Evolutionary conservation across 805 yeast species (phyloP).

Genomic region (Myxozyma vanderwaltii): DNA sequence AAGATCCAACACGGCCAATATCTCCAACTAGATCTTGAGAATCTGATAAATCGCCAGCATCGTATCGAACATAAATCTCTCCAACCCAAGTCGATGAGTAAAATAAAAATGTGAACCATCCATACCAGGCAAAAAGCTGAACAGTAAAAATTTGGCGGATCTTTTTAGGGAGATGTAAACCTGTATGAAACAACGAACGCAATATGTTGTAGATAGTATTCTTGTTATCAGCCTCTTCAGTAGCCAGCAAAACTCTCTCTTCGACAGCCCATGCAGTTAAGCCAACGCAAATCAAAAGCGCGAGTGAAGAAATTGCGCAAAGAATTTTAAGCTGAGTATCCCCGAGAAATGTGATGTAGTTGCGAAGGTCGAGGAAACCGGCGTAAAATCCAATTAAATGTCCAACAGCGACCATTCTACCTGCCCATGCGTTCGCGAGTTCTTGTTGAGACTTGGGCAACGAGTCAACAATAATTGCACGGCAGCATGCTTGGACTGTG

Average conservation of each 20-base stretch:
- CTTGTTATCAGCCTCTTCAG: conserved; percentile 11
- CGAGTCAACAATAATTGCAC: conserved; percentile 66
- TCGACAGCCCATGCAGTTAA: conserved; percentile 48
- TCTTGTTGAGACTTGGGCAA: conserved; percentile 60
- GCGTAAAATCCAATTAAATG: conserved; percentile 60
- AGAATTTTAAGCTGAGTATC: conserved; percentile 56
- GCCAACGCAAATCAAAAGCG: conserved; percentile 48
- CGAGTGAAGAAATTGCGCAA: conserved; percentile 49
- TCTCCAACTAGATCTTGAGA: conserved; percentile 32
- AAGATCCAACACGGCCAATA: conserved; percentile 33
- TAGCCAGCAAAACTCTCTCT: conserved; percentile 42
- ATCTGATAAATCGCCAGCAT: conserved; percentile 23
- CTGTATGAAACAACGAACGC: conserved; percentile 20
- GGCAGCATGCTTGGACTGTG: conserved; percentile 59
- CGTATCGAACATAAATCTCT: conserved; percentile 50
- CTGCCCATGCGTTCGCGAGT: conserved; percentile 67
- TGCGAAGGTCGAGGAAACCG: conserved; percentile 52
- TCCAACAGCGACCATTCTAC: conserved; percentile 62
- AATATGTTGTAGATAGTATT: conserved; percentile 12
- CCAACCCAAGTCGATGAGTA: conserved; percentile 69
- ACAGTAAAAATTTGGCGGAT: conserved; percentile 55
- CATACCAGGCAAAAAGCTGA: conserved; percentile 69
- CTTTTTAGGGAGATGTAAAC: conserved; percentile 49
- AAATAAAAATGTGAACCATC: conserved; percentile 67
- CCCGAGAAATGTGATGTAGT: conserved; percentile 48